Evolutionary conservation across 2,329 filamentous ascomycete species (phyloP).

Genomic region (Huntiella moniliformis): DNA sequence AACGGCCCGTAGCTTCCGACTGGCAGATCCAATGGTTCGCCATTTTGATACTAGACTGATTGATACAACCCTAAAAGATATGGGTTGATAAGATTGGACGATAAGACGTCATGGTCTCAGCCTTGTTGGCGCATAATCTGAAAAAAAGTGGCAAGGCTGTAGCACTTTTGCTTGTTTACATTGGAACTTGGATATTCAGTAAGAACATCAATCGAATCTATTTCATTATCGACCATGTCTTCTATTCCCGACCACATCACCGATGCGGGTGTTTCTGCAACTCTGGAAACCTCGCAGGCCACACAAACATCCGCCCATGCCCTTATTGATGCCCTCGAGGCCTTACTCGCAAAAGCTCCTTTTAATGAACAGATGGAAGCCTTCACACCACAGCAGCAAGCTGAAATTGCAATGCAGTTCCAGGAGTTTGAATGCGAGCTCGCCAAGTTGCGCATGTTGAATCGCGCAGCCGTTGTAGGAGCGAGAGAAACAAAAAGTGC

Average conservation of each 20-base stretch:
- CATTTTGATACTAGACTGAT: no score
- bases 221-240: no score
- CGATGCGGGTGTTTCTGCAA: conserved; percentile 38
- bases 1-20: no score
- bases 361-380: conserved; percentile 22
- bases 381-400: conserved; percentile 13
- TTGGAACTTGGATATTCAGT: no score
- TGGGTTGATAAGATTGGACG: no score
- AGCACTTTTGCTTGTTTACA: no score
- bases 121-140: no score
- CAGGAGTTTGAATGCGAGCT: conserved; percentile 37
- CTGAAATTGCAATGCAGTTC: background rate
- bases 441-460: conserved; percentile 61
- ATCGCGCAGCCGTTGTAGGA: conserved; percentile 62
- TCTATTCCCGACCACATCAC: conserved; percentile 16
- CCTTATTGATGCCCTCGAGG: conserved; percentile 36
- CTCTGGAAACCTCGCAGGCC: conserved; percentile 53
- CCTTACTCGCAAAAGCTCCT: conserved; percentile 15
- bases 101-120: no score
- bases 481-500: conserved; percentile 71
- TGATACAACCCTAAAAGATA: no score
- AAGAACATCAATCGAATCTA: no score
- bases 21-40: no score
- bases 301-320: conserved; percentile 53
- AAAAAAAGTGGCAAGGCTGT: no score